Evolutionary conservation across 306 rosid genomes (phyloP).

Genomic region (Malus sieversii): DNA sequence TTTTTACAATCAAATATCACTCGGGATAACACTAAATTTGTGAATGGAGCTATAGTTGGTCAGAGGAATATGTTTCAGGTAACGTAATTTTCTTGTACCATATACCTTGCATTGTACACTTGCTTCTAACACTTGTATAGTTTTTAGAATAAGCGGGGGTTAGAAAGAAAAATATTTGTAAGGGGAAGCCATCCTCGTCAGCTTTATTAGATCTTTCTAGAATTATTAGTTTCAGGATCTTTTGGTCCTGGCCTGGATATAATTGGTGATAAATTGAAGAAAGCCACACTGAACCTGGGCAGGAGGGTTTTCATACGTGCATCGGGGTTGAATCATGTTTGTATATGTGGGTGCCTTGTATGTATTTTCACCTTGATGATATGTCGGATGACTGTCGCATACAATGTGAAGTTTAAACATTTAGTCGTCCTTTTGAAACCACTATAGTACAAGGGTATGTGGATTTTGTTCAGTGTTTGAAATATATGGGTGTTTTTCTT

Average conservation of each 20-base stretch:
- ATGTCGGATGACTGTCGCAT: background rate
- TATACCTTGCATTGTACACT: background rate
- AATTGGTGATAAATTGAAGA: background rate
- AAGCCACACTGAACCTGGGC: background rate
- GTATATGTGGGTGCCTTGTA: background rate
- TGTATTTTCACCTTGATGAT: background rate
- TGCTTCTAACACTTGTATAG: background rate
- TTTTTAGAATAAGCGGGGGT: background rate
- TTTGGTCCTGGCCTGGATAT: background rate
- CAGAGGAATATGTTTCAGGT: conserved; percentile 90
- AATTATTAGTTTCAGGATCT: background rate
- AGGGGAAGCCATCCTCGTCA: background rate
- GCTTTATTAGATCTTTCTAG: background rate
- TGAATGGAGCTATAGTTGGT: conserved; percentile 85
- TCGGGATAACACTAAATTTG: conserved; percentile 84
- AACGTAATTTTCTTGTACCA: background rate
- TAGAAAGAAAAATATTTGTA: background rate
- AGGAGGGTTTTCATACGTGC: background rate
- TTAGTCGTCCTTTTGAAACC: background rate
- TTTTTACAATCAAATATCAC: conserved; percentile 91
- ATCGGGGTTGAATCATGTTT: background rate
- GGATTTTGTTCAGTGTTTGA: background rate
- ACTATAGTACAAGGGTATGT: background rate
- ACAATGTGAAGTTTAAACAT: background rate
- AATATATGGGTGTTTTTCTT: background rate